Base-by-base conservation (phyloP, 2,329 filamentous ascomycete species). In the Neonectria hederae region DNA sequence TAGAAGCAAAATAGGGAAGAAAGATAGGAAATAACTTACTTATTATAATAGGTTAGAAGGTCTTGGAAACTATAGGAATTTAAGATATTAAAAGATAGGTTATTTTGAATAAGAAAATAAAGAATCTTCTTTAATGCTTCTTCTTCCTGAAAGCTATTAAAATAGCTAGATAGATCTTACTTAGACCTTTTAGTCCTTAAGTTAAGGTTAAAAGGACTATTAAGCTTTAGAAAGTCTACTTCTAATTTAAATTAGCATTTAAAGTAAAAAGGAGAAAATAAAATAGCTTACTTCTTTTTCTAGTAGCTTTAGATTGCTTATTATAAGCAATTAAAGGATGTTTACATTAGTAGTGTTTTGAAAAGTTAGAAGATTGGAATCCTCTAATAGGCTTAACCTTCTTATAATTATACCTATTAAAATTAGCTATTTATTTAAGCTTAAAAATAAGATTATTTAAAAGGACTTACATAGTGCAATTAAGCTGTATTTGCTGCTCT, bases 31-130 rank as follows among this genome's bases (percentile, higher is more conserved):
- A 28, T 1, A 49, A 28, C 45, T 49, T 49, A 49, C 45, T 28
- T 49, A 49, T 49, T 49, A 49, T 49, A 49, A 49, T 28, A 49
- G 26, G 45, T 26, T 49, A 49, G 45, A 49, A 49, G 45, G 45
- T 49, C 21, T 49, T 49, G 9, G 17, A 49, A 28, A 17, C 13
- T 49, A 49, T 28, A 49, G 26, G 45, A 49, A 49, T 49, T 49
- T 9, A 53, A 53, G 1, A 19, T 22, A 32, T 32, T 32, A 53
- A 32, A 53, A 38, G 26, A 38, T 32, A 53, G 49, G 28, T 52
- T 52, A 52, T 52, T 52, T 52, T 52, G 8, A 30, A 38, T 52
- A n/a, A 32, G 6, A 19, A 19, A 53, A 32, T 53, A 32, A 53
- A 53, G 32, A 35, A 35, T 35, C 32, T 35, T 35, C 32, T 35